Evolutionary conservation across 306 rosid species (phyloP).

Genomic region (Medicago arabica): DNA sequence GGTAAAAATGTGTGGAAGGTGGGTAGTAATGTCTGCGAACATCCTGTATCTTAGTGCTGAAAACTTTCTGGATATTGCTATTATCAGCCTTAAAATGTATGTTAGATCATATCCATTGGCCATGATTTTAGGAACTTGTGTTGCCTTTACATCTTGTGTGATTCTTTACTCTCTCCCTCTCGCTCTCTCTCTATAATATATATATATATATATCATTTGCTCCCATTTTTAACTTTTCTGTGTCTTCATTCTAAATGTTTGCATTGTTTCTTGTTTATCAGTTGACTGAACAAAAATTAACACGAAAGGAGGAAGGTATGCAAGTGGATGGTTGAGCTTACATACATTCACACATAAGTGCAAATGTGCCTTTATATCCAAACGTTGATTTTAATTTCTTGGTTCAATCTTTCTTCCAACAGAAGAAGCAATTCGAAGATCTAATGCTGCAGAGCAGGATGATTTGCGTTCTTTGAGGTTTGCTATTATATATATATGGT

Average conservation of each 20-base stretch:
- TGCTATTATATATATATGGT: slow-evolving; percentile 33
- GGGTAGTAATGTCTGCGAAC: background rate
- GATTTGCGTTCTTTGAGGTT: slow-evolving; percentile 67
- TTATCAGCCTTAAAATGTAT: slow-evolving; percentile 16
- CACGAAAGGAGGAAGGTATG: slow-evolving; percentile 84
- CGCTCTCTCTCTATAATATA: too few species aligned
- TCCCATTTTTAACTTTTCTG: slow-evolving; percentile 18
- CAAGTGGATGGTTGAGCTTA: slow-evolving; percentile 10
- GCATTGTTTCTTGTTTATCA: slow-evolving; percentile 44
- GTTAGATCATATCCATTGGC: background rate
- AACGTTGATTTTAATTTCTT: slow-evolving; percentile 38
- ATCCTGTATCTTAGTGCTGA: slow-evolving; percentile 28
- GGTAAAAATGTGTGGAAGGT: slow-evolving; percentile 21
- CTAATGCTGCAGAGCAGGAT: slow-evolving; percentile 65
- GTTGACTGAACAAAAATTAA: slow-evolving; percentile 73
- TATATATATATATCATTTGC: background rate
- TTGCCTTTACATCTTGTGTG: slow-evolving; percentile 20
- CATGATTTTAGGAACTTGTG: slow-evolving; percentile 15
- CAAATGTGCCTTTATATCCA: slow-evolving; percentile 20
- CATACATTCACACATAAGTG: background rate
- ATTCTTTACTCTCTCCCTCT: background rate
- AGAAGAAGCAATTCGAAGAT: slow-evolving; percentile 89
- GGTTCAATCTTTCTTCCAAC: slow-evolving; percentile 49
- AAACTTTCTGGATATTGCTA: slow-evolving; percentile 24
- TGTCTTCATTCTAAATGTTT: slow-evolving; percentile 31